Evolutionary conservation across 441 rosid genomes (phyloP).

Genomic region (Codiaeum variegatum): DNA sequence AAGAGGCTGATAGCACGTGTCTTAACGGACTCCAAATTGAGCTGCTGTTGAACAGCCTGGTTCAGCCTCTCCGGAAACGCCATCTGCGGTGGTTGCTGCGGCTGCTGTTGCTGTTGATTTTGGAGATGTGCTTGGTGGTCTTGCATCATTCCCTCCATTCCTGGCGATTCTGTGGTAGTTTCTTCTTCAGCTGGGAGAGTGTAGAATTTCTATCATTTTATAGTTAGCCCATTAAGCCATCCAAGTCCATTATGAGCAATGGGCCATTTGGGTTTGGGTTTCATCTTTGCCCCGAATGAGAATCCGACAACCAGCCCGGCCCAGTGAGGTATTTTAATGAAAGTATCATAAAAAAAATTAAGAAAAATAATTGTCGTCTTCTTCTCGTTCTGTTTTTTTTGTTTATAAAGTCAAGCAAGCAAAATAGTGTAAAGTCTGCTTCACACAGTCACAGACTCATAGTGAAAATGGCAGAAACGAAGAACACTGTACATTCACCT

Average conservation of each 20-base stretch:
- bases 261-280: neutral
- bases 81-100: conserved; percentile 30
- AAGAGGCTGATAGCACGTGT: conserved; percentile 70
- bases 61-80: conserved; percentile 61
- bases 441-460: neutral
- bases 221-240: too few species aligned
- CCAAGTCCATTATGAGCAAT: neutral
- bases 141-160: conserved; percentile 51
- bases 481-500: conserved; percentile 75
- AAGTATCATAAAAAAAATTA: too few species aligned
- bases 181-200: neutral
- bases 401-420: neutral
- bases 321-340: too few species aligned
- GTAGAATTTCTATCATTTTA: too few species aligned
- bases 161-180: conserved; percentile 15
- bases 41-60: conserved; percentile 56
- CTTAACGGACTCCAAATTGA: conserved; percentile 74
- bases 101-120: conserved; percentile 34
- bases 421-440: neutral
- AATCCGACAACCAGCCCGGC: too few species aligned
- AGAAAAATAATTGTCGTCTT: neutral
- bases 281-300: too few species aligned
- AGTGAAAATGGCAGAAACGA: conserved; percentile 40
- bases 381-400: neutral
- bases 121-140: conserved; percentile 50